Conservation (phyloP, 163 green algal species). For the Chlamydomonas reinhardtii region DNA sequence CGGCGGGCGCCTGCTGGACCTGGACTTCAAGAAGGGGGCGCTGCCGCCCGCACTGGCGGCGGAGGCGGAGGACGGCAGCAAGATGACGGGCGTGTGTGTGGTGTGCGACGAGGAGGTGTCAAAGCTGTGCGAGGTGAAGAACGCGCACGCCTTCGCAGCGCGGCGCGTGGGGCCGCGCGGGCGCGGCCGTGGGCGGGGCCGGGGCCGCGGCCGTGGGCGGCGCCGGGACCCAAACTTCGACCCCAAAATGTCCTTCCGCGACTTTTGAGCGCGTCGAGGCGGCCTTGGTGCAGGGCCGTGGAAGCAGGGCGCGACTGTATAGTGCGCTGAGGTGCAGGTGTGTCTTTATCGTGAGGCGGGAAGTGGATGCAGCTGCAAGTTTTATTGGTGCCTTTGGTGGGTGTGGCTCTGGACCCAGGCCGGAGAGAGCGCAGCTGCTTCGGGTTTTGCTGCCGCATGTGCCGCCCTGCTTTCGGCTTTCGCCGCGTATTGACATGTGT, state of each 20-base stretch:
- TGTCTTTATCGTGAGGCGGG: too few species aligned
- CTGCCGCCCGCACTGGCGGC: constrained; percentile 58
- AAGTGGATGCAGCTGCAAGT: too few species aligned
- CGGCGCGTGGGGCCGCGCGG: constrained; percentile 55
- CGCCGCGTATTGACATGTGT: too few species aligned
- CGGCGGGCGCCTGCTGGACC: constrained; percentile 72
- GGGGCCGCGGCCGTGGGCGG: constrained; percentile 62
- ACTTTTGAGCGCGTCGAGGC: constrained; percentile 5
- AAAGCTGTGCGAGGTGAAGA: constrained; percentile 80
- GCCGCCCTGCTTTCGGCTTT: too few species aligned
- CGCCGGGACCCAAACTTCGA: constrained; percentile 58
- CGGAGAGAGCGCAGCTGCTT: too few species aligned
- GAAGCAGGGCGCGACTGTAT: too few species aligned
- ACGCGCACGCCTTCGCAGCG: constrained; percentile 74
- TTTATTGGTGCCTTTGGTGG: too few species aligned
- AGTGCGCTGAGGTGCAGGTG: too few species aligned
- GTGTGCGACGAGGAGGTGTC: constrained; percentile 84
- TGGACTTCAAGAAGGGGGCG: constrained; percentile 87
- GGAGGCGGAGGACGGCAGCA: constrained; percentile 31
- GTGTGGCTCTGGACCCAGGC: too few species aligned
- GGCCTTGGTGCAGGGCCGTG: too few species aligned
- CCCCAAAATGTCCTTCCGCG: constrained; percentile 28
- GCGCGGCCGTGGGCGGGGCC: constrained; percentile 63
- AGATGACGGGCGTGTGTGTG: constrained; percentile 66
- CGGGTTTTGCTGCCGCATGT: too few species aligned